These are phyloP conservation scores for Podila epigama DNA, from an alignment of 192 early-diverging fungal species.

Conservation along the genomic window DNA sequence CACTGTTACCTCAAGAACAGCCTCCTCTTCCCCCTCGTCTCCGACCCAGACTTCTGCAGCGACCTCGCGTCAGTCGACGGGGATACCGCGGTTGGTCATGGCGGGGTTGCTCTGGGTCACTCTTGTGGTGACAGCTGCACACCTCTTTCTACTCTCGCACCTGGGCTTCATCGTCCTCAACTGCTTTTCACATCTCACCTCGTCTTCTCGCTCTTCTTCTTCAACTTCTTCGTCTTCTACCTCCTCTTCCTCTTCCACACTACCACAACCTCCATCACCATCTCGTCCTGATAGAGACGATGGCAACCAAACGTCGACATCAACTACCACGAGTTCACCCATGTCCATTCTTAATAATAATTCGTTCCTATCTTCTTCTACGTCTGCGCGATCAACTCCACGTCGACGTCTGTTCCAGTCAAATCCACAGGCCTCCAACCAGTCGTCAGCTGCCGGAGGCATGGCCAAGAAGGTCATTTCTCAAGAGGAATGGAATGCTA, in stretches of 20 bases:
- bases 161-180: constrained; percentile 40
- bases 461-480: constrained; percentile 66
- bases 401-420: constrained; percentile 19
- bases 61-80: no score
- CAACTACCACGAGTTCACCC: neutral
- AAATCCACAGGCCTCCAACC: constrained; percentile 35
- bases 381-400: constrained; percentile 12
- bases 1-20: neutral
- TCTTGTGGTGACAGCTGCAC: constrained; percentile 25
- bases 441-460: constrained; percentile 6
- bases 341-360: neutral
- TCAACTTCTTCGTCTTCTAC: neutral
- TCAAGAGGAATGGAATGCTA: constrained; percentile 85
- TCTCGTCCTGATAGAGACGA: neutral
- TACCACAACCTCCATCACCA: no score
- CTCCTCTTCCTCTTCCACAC: neutral
- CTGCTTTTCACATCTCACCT: constrained; percentile 36
- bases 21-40: constrained; percentile 4
- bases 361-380: neutral
- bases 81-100: constrained; percentile 36
- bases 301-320: neutral
- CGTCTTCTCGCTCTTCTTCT: constrained; percentile 1
- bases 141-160: constrained; percentile 34
- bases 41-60: constrained; percentile 9
- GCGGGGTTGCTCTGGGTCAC: constrained; percentile 37